Evolutionary conservation across 108 stramenopile genomes (phyloP).

Genomic region (Discostella stelligeroides): DNA sequence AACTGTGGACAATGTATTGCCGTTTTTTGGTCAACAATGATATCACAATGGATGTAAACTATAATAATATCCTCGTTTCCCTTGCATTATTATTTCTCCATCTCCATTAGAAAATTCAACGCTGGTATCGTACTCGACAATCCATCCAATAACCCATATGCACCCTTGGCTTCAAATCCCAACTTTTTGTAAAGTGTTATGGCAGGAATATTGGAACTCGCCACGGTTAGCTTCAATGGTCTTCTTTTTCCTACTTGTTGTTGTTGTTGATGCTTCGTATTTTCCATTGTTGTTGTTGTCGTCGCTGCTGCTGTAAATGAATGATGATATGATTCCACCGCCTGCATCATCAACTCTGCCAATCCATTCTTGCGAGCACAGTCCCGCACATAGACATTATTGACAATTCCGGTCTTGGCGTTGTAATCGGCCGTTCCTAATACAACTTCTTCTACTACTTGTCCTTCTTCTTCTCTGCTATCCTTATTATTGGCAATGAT

Average conservation of each 20-base stretch:
- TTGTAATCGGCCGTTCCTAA: constrained; percentile 46
- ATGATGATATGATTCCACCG: constrained; percentile 22
- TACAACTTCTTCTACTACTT: constrained; percentile 10
- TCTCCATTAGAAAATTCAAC: constrained; percentile 46
- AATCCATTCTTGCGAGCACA: constrained; percentile 42
- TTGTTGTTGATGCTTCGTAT: background rate
- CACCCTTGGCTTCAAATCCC: constrained; percentile 39
- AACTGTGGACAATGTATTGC: too few species aligned
- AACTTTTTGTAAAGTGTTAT: constrained; percentile 33
- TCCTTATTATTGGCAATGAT: too few species aligned
- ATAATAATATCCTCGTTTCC: too few species aligned
- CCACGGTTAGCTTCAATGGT: constrained; percentile 38
- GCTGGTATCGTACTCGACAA: constrained; percentile 24
- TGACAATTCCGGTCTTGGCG: constrained; percentile 21
- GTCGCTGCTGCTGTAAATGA: too few species aligned
- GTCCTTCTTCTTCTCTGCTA: background rate
- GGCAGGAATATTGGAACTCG: constrained; percentile 40
- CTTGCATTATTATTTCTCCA: constrained; percentile 49
- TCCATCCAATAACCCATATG: constrained; percentile 26
- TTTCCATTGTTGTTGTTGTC: too few species aligned
- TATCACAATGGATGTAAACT: too few species aligned
- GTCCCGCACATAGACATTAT: constrained; percentile 41
- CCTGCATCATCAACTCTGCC: constrained; percentile 42
- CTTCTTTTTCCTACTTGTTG: constrained; percentile 6
- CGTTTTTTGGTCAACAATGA: too few species aligned